Evolutionary conservation across 805 yeast species (phyloP), one percentile per base, ranked within the genome.

Genomic region (Candida germanica): DNA sequence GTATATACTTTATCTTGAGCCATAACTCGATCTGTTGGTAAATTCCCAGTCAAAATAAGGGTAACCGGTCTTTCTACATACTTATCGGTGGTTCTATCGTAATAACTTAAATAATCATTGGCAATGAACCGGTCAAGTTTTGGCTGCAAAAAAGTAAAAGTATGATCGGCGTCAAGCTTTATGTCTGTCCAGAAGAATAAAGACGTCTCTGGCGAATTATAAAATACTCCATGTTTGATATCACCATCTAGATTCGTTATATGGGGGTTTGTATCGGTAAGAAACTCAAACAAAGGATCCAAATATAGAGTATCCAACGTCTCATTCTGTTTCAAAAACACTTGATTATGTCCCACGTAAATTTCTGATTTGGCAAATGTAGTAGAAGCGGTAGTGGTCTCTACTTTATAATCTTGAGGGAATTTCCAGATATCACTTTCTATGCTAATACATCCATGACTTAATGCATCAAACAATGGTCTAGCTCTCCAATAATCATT

Each of bases 371-470:
- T 47, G 12, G 33, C 33, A 38, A 59, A 61, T 5, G 30, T 26
- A 1, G 65, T 48, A 22, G 49, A 31, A 7, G 38, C 28, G 14
- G 39, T 38, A 7, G 64, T 49, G 13, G 66, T 42, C 29, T 41
- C 31, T 5, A 58, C 43, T 10, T 38, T 39, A 23, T 61, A 61
- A 10, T 56, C 59, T 3, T 57, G 49, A 4, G 58, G 56, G 35
- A 70, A 71, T 31, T 51, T 56, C 83, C 83, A 80, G 12, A 79
- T 69, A 48, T 81, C 88, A n/a, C 81, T 80, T 55, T 81, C 88
- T 1, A 80, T 65, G 32, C 83, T 74, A 28, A 65, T 64, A 24
- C 74, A 66, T 2, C 87, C 88, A 9, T 69, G 52, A 13, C 64
- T 54, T 23, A 75, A 52, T 0, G 86, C 87, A 40, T 79, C 81